Base-by-base conservation (phyloP, 352 stramenopile species). In the Albugo candida region DNA sequence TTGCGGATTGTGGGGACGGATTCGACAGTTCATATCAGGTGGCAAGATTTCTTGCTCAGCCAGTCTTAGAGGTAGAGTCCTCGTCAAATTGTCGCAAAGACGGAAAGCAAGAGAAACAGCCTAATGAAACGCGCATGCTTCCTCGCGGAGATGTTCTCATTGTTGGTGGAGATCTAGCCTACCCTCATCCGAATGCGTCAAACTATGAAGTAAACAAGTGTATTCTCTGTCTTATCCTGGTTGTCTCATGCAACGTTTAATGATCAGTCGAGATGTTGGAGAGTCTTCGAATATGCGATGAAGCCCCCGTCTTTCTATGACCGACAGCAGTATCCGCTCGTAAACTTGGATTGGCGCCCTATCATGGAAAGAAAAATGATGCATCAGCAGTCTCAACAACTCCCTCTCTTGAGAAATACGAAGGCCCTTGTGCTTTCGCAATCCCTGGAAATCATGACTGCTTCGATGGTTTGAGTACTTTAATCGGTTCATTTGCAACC, bases 11-110 rank as follows among this genome's bases (percentile, higher is more conserved):
- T 27, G 87, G 87, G 3, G 87, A 96, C 47, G 87, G 87, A 2
- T 95, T 95, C 47, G 94, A 95, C 53, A 93, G 82, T 48, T 94
- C 76, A 40, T 96, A 95, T 54, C 84, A 95, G 58, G 81, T 96
- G 36, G 81, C 87, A 8, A 65, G 83, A 2, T 58, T 93, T n/a
- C 56, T 96, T 13, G 87, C 87, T 4, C 85, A 96, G 41, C 83
- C 83, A 2, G 51, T 82, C 41, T 57, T 96, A 11, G 66, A 81
- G 38, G 77, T 96, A 0, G 67, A 80, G 31, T 87, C 59, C 36
- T 31, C 50, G 17, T 5, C 50, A 14, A 52, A 45, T 4, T 12
- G 44, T 13, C 46, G 13, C 44, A 16, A 27, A 31, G 24, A 8
- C 24, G 24, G 8, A 31, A 31, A 31, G 8, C 55, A 66, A 46